A percentile compares a stretch with the other conserved stretches of the same genome.
These are phyloP conservation scores for Salpingoeca rosetta DNA, from an alignment of 78 protist species.

Conservation along the genomic window DNA sequence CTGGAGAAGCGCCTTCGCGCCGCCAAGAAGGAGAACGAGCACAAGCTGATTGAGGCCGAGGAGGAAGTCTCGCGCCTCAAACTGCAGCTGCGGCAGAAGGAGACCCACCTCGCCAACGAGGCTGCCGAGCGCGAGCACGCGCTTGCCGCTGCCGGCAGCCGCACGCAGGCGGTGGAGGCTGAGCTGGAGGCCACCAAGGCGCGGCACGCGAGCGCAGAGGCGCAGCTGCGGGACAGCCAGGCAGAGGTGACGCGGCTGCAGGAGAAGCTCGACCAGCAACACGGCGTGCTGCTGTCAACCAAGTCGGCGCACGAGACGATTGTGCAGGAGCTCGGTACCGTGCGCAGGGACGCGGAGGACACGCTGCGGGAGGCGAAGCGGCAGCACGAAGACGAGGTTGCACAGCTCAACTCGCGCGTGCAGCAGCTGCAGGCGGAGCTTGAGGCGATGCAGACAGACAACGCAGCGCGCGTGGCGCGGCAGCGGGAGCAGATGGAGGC, in stretches of 20 bases:
- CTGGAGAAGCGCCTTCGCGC: neutral
- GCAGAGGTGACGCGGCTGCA: neutral
- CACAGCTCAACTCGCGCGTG: neutral
- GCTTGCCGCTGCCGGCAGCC: neutral
- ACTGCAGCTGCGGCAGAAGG: neutral
- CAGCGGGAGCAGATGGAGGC: neutral
- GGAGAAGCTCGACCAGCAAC: neutral
- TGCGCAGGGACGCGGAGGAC: neutral
- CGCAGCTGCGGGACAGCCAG: neutral
- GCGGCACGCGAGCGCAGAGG: neutral
- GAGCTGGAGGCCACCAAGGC: neutral
- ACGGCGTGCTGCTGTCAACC: neutral
- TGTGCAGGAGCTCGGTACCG: neutral
- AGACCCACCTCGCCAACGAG: neutral
- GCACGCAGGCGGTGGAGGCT: neutral
- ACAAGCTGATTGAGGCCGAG: neutral
- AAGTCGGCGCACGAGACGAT: neutral
- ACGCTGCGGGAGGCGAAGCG: neutral
- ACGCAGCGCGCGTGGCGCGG: neutral
- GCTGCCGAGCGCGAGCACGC: neutral
- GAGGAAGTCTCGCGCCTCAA: neutral
- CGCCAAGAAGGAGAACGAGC: neutral
- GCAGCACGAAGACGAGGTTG: neutral
- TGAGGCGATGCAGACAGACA: neutral
- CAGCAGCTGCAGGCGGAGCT: neutral